Evolutionary conservation across 148 eudicot genomes (phyloP).

Genomic region (Arctostaphylos glauca): DNA sequence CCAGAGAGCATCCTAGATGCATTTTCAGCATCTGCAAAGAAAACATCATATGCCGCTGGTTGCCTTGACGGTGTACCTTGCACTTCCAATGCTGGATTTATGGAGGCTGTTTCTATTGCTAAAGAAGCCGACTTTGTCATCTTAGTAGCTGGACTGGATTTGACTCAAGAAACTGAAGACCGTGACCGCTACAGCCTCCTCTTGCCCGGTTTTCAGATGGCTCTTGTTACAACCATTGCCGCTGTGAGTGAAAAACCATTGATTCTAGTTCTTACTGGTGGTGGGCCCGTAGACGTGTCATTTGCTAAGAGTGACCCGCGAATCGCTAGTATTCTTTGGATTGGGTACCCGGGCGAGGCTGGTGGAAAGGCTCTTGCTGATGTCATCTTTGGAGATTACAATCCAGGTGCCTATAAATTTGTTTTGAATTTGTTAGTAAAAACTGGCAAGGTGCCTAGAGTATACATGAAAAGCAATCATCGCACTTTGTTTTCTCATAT

Average conservation of each 20-base stretch:
- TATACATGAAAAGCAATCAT: background rate
- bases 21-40: conserved; percentile 47
- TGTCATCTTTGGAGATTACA: conserved; percentile 73
- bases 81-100: conserved; percentile 49
- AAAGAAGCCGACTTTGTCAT: conserved; percentile 71
- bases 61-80: conserved; percentile 67
- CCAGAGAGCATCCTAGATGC: conserved; percentile 56
- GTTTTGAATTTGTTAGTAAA: background rate
- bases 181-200: conserved; percentile 81
- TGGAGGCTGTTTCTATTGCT: conserved; percentile 60
- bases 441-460: background rate
- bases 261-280: conserved; percentile 81
- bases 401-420: conserved; percentile 62
- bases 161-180: conserved; percentile 95
- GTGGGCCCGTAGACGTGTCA: conserved; percentile 88
- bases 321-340: conserved; percentile 84
- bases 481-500: background rate
- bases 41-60: conserved; percentile 49
- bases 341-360: conserved; percentile 95
- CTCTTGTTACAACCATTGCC: conserved; percentile 65
- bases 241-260: conserved; percentile 59
- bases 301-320: conserved; percentile 61
- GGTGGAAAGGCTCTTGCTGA: conserved; percentile 85
- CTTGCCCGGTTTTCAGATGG: conserved; percentile 86
- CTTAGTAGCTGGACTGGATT: conserved; percentile 79